Conservation (phyloP, 1,284 basidiomycete species). For the Malassezia globosa region DNA sequence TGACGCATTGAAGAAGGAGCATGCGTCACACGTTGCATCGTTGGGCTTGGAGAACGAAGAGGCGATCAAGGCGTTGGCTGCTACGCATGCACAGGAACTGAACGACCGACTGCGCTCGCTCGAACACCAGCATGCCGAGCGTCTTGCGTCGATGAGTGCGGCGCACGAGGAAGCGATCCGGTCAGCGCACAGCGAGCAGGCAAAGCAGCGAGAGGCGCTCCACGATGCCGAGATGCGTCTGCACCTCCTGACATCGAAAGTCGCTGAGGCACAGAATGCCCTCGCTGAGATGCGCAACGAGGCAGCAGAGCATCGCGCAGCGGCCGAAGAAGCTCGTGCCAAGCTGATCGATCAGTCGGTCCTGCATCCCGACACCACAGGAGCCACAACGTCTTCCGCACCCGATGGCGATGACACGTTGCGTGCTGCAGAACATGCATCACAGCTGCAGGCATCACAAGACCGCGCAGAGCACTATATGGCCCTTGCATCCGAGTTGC, state of each 20-base stretch:
- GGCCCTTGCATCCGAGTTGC: conserved; percentile 15
- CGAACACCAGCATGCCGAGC: conserved; percentile 6
- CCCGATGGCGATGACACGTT: background rate
- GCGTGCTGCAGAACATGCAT: conserved; percentile 18
- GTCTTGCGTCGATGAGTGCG: background rate
- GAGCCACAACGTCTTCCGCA: conserved; percentile 16
- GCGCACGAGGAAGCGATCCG: background rate
- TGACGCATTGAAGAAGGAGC: background rate
- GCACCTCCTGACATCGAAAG: conserved; percentile 1
- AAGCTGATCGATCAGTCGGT: conserved; percentile 15
- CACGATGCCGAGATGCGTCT: conserved; percentile 3
- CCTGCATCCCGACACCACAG: conserved; percentile 19
- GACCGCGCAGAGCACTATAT: conserved; percentile 18
- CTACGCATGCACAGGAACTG: background rate
- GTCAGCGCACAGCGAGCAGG: background rate
- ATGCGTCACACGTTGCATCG: background rate
- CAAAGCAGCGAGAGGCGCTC: conserved; percentile 19
- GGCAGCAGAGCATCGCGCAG: conserved; percentile 22
- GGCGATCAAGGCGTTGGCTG: background rate
- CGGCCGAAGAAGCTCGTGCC: conserved; percentile 18
- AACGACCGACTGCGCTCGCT: conserved; percentile 4
- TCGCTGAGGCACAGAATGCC: conserved; percentile 2
- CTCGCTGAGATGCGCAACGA: conserved; percentile 21
- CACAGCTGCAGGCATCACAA: conserved; percentile 19
- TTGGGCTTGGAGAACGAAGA: background rate